Evolutionary conservation across 257 asterid genomes (phyloP), one percentile per base, ranked within the genome.

Genomic region (Jasminum sambac): DNA sequence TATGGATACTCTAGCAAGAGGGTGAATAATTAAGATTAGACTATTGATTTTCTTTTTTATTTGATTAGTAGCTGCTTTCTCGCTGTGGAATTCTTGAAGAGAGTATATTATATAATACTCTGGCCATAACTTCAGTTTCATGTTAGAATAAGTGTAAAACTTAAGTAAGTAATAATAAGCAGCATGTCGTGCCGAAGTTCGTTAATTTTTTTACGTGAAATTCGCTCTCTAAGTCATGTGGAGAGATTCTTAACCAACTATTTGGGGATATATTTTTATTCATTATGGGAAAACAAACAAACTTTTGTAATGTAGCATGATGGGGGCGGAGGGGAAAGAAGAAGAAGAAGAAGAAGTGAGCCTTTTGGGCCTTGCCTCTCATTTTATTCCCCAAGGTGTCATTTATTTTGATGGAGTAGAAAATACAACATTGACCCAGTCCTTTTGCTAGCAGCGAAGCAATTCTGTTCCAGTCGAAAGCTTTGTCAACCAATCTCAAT

Each of bases 381-480:
- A 26, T 16, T 59, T 60, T 26, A 23, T 26, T n/a, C 0, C 24
- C 34, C 23, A 11, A 12, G 48, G 39, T 50, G 62, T 68, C 44
- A 11, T 68, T 60, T 8, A 63, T 62, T 64, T 55, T 55, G 34
- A 55, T 14, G 14, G 30, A 21, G 14, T 8, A 55, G 64, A 40
- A 40, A 62, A n/a, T 64, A 30, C 21, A 10, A 37, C 69, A 66
- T 72, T 64, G 55, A 71, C 34, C 19, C 67, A 41, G 40, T 81
- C 43, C 72, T 72, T 55, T 73, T 79, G 68, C 62, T 44, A 71
- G 68, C 90, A 85, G 96, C 77, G 81, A 82, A 77, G 78, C 81
- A 81, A 74, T 83, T 70, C 87, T 46, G 94, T 84, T 36, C 83
- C 82, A 58, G 78, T 71, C 34, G 95, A 86, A 76, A 88, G 84